Conservation (phyloP, 495 filamentous ascomycete species). For the Talaromyces thailandensis region DNA sequence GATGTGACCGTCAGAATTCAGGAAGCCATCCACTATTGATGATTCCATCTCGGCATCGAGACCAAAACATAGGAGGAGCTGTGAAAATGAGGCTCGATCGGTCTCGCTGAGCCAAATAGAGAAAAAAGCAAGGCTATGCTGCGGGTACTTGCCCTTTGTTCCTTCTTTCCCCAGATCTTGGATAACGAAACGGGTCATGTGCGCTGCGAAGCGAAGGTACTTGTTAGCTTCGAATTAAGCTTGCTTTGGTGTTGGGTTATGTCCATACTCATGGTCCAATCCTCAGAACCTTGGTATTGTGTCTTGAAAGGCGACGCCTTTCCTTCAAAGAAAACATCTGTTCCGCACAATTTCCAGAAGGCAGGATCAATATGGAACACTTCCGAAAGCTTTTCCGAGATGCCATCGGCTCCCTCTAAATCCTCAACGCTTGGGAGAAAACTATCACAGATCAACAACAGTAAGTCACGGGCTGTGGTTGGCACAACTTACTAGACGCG, state of each 20-base stretch:
- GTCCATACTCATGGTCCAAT: background rate
- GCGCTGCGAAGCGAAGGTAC: background rate
- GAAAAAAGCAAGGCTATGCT: background rate
- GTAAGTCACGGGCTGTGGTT: background rate
- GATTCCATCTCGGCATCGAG: background rate
- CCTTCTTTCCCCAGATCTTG: background rate
- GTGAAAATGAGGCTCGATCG: background rate
- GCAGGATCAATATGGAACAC: background rate
- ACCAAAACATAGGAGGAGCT: background rate
- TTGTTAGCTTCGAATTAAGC: background rate
- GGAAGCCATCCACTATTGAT: background rate
- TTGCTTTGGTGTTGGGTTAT: background rate
- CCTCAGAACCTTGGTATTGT: background rate
- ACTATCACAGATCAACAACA: background rate
- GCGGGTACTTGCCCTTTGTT: background rate
- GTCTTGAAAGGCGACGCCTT: background rate
- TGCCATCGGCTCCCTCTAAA: background rate
- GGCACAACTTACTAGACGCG: background rate
- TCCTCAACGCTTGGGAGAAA: background rate
- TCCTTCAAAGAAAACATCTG: background rate
- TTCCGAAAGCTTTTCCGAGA: background rate
- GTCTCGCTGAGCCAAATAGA: background rate
- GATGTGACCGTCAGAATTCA: background rate
- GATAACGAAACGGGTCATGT: background rate
- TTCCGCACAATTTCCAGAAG: background rate